A percentile compares a stretch with the other conserved stretches of the same genome.
Evolutionary conservation across 2,329 filamentous ascomycete species (phyloP).

Genomic region (Zasmidium cellare): DNA sequence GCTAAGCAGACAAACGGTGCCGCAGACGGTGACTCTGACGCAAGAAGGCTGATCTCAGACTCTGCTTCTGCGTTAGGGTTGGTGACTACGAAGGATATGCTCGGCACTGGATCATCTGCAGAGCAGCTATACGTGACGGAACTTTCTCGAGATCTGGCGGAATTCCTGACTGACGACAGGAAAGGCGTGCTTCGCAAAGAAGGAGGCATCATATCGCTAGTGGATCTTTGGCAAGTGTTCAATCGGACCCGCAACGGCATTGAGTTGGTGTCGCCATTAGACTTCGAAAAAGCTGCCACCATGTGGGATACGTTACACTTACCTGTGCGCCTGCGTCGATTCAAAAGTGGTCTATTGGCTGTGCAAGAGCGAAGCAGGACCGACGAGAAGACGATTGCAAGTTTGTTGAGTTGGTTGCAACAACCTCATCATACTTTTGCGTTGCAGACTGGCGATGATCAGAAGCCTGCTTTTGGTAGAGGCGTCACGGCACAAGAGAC

Average conservation of each 20-base stretch:
- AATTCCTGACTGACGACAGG: constrained; percentile 84
- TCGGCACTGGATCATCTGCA: constrained; percentile 69
- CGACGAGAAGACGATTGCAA: constrained; percentile 82
- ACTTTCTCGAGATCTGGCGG: constrained; percentile 78
- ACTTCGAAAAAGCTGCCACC: constrained; percentile 86
- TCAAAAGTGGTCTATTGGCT: constrained; percentile 91
- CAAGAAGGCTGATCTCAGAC: constrained; percentile 73
- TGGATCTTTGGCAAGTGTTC: constrained; percentile 92
- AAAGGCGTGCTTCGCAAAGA: constrained; percentile 74
- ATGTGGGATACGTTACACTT: constrained; percentile 87
- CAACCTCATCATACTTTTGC: constrained; percentile 42
- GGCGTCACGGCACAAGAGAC: constrained; percentile 88
- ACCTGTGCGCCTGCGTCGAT: constrained; percentile 81
- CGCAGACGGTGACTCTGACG: constrained; percentile 54
- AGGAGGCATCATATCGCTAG: constrained; percentile 84
- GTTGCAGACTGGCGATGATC: constrained; percentile 64
- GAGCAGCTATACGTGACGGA: constrained; percentile 89
- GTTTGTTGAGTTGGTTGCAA: constrained; percentile 74
- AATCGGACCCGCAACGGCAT: constrained; percentile 91
- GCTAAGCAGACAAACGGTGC: constrained; percentile 64
- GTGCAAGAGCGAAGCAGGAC: constrained; percentile 86
- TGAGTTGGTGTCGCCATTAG: constrained; percentile 85
- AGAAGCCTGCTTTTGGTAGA: constrained; percentile 74
- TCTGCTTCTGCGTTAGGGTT: constrained; percentile 82
- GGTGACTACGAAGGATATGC: constrained; percentile 93